Conservation (phyloP, 2,329 filamentous ascomycete species). For the Stemphylium vesicarium region DNA sequence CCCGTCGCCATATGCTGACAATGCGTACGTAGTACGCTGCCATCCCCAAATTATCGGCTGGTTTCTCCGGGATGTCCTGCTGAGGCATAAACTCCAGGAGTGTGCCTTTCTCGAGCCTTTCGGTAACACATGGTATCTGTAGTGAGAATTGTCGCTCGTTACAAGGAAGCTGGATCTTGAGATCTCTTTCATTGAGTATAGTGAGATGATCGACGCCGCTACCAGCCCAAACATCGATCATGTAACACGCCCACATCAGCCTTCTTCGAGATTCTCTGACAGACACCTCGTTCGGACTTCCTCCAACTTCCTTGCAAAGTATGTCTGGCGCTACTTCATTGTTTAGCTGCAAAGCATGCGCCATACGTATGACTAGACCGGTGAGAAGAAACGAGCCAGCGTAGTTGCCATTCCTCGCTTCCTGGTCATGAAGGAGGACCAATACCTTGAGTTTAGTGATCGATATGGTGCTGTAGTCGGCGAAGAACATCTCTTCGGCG, state of each 20-base stretch:
- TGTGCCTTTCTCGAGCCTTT: constrained; percentile 32
- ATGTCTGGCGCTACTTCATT: constrained; percentile 38
- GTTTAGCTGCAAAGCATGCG: constrained; percentile 42
- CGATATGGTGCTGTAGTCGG: constrained; percentile 43
- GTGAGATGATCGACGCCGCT: constrained; percentile 44
- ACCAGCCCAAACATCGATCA: constrained; percentile 45
- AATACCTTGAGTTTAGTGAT: constrained; percentile 41
- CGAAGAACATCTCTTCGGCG: constrained; percentile 42
- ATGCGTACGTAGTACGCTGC: constrained; percentile 42
- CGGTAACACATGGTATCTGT: constrained; percentile 40
- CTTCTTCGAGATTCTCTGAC: constrained; percentile 38
- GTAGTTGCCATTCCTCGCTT: constrained; percentile 42
- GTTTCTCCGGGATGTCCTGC: constrained; percentile 36
- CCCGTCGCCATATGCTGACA: constrained; percentile 41
- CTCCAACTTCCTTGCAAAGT: constrained; percentile 34
- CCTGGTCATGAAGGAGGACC: constrained; percentile 41
- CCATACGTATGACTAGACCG: constrained; percentile 41
- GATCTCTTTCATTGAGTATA: constrained; percentile 41
- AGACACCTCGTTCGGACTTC: constrained; percentile 38
- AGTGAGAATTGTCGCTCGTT: constrained; percentile 42
- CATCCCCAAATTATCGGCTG: constrained; percentile 41
- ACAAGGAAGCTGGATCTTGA: constrained; percentile 43
- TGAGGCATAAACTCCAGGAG: constrained; percentile 33
- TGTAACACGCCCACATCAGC: constrained; percentile 46
- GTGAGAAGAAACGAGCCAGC: constrained; percentile 42